Evolutionary conservation across 257 asterid genomes (phyloP).

Genomic region (Penstemon newberryi): DNA sequence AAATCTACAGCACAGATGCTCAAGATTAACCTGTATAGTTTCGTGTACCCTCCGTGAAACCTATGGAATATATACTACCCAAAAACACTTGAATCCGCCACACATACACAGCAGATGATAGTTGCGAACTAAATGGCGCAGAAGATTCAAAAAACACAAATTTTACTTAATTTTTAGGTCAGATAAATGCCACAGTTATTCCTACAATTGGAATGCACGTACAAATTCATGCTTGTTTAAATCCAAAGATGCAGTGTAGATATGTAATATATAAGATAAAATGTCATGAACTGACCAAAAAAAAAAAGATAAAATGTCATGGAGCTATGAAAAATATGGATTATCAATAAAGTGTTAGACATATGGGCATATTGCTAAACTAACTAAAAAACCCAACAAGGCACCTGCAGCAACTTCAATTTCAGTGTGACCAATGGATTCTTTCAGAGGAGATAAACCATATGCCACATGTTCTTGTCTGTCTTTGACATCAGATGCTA

Average conservation of each 20-base stretch:
- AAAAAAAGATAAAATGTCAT: neutral
- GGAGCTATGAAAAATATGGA: constrained; percentile 11
- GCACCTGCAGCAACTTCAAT: constrained; percentile 88
- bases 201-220: neutral
- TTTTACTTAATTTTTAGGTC: neutral
- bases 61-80: too few relatives aligned
- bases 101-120: too few relatives aligned
- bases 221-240: neutral
- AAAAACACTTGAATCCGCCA: too few relatives aligned
- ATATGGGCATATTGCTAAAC: constrained; percentile 53
- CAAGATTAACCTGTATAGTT: too few relatives aligned
- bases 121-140: too few relatives aligned
- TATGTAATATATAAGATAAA: neutral
- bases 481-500: constrained; percentile 26
- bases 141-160: too few relatives aligned
- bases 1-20: too few relatives aligned
- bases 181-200: neutral
- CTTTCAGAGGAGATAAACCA: constrained; percentile 48
- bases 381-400: constrained; percentile 71
- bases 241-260: neutral
- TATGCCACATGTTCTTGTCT: constrained; percentile 27
- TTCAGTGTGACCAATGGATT: constrained; percentile 87
- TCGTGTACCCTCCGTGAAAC: too few relatives aligned
- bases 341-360: constrained; percentile 24
- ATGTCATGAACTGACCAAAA: too few relatives aligned